Conservation (phyloP, 2,329 filamentous ascomycete genomes). For the Curvularia spicifera region DNA sequence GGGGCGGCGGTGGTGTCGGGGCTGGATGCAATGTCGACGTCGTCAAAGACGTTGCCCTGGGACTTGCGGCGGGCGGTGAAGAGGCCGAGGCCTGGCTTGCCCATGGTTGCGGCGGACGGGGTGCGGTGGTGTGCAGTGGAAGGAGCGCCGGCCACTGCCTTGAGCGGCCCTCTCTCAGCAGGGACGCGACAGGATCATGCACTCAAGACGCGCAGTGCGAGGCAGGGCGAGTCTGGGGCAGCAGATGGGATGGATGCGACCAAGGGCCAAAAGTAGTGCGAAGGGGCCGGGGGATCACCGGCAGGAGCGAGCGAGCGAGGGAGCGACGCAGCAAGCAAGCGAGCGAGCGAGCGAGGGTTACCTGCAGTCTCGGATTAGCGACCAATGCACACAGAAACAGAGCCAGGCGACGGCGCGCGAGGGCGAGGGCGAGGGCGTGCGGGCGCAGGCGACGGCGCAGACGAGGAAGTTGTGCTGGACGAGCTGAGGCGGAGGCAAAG, state of each 20-base stretch:
- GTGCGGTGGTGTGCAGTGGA: conserved; percentile 5
- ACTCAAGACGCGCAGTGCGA: conserved; percentile 14
- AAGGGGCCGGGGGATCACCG: conserved; percentile 1
- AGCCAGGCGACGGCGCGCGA: background rate
- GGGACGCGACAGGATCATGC: conserved; percentile 26
- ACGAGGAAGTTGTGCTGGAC: conserved; percentile 2
- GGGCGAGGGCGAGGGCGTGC: background rate
- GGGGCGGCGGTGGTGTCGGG: conserved; percentile 31
- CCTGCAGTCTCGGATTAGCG: conserved; percentile 13
- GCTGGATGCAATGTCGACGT: conserved; percentile 28
- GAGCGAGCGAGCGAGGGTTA: conserved; percentile 10
- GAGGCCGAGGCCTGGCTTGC: conserved; percentile 41
- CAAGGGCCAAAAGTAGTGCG: conserved; percentile 1
- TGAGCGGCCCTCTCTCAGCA: conserved; percentile 27
- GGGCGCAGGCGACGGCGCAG: background rate
- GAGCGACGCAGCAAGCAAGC: conserved; percentile 1
- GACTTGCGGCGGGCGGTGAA: conserved; percentile 49
- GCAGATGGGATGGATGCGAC: conserved; percentile 4
- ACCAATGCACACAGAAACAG: background rate
- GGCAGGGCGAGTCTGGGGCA: conserved; percentile 5
- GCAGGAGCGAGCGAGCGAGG: conserved; percentile 9
- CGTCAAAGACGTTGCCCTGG: conserved; percentile 45
- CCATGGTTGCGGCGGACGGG: conserved; percentile 27
- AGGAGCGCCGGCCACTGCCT: conserved; percentile 23
- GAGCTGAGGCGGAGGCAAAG: conserved; percentile 14